Conservation (phyloP, 75 land plant genomes). For the Larix kaempferi region DNA sequence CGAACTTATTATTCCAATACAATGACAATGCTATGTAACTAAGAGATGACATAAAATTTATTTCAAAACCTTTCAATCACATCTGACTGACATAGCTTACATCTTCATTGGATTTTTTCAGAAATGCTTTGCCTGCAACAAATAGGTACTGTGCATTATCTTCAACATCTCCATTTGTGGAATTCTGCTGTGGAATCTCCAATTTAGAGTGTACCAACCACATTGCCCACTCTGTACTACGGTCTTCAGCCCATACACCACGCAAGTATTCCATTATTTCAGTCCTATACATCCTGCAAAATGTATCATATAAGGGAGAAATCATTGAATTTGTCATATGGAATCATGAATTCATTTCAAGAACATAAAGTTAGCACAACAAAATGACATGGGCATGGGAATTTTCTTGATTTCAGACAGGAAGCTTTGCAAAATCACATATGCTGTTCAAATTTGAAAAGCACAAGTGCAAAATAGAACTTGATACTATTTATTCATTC, state of each 20-base stretch:
- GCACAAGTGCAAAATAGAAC: neutral
- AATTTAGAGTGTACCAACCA: conserved; percentile 73
- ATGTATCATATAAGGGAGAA: neutral
- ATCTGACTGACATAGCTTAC: conserved; percentile 17
- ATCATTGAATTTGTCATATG: neutral
- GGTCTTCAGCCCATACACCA: conserved; percentile 56
- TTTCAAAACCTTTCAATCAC: neutral
- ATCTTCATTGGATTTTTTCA: conserved; percentile 20
- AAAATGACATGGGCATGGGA: neutral
- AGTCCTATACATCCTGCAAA: conserved; percentile 46
- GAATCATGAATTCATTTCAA: neutral
- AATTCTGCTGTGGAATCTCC: neutral
- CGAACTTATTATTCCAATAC: neutral
- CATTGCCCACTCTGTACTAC: conserved; percentile 84
- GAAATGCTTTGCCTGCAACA: conserved; percentile 25
- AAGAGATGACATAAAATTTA: neutral
- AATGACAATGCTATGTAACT: neutral
- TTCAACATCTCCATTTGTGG: conserved; percentile 10
- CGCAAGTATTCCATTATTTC: conserved; percentile 53
- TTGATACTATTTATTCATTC: neutral
- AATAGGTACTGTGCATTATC: conserved; percentile 15
- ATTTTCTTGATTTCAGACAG: conserved; percentile 1
- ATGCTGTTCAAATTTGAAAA: neutral
- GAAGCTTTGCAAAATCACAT: neutral
- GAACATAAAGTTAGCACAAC: neutral